phyloP scores from a whole-genome alignment of 305 asterid genomes.

The Plantago coronopus region DNA sequence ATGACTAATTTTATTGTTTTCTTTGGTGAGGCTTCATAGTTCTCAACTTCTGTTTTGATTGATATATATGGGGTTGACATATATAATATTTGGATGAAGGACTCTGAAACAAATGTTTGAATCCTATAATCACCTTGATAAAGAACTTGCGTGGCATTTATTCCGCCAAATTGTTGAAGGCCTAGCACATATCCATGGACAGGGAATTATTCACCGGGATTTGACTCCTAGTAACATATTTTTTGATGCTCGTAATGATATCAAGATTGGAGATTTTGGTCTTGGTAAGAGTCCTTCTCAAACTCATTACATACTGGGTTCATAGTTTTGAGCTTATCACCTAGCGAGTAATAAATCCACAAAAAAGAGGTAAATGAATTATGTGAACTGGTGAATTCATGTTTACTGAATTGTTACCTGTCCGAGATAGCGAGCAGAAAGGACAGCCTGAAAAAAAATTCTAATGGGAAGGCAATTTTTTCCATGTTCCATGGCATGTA shows the following conservation, averaged over 20 bases:
- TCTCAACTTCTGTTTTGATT: neutral
- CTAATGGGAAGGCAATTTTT: too few relatives aligned
- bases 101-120: conserved; percentile 90
- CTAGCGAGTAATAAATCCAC: neutral
- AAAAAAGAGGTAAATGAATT: neutral
- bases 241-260: conserved; percentile 94
- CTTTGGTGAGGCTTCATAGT: neutral
- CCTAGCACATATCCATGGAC: conserved; percentile 89
- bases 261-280: conserved; percentile 99
- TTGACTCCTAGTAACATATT: conserved; percentile 94
- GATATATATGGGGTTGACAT: conserved; percentile 20
- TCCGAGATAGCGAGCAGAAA: neutral
- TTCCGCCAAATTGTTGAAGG: conserved; percentile 98
- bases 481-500: too few relatives aligned
- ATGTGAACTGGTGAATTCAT: neutral
- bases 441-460: too few relatives aligned
- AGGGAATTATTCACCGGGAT: conserved; percentile 98
- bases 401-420: neutral
- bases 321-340: conserved; percentile 7
- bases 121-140: conserved; percentile 78
- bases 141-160: conserved; percentile 91
- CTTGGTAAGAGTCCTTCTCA: conserved; percentile 64
- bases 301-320: conserved; percentile 10
- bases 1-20: too few relatives aligned
- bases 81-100: conserved; percentile 49